These are phyloP conservation scores for Aspergillus mulundensis DNA, from an alignment of 495 filamentous ascomycete species.

Conservation along the genomic window DNA sequence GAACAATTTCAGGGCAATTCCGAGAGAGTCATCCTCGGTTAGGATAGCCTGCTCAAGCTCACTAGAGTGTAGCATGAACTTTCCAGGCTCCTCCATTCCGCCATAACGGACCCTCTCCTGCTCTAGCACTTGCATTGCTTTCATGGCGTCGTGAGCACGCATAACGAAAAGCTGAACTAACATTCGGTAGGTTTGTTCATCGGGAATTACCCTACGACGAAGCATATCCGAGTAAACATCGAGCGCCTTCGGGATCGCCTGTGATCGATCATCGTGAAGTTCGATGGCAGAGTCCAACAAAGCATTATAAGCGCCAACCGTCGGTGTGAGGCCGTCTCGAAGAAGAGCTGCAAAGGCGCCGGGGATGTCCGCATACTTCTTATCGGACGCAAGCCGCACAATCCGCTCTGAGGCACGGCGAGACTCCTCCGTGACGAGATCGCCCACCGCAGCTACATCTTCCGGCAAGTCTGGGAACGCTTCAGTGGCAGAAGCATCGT, in stretches of 20 bases:
- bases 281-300: slow-evolving; percentile 77
- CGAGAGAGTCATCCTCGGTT: slow-evolving; percentile 78
- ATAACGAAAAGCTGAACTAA: slow-evolving; percentile 76
- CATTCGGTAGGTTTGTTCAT: slow-evolving; percentile 80
- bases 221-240: slow-evolving; percentile 98
- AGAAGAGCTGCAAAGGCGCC: slow-evolving; percentile 86
- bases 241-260: slow-evolving; percentile 82
- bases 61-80: slow-evolving; percentile 85
- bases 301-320: slow-evolving; percentile 82
- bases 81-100: slow-evolving; percentile 78
- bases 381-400: slow-evolving; percentile 59
- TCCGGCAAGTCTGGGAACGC: slow-evolving; percentile 27
- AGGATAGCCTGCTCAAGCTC: slow-evolving; percentile 79
- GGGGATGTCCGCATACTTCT: slow-evolving; percentile 79
- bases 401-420: slow-evolving; percentile 71
- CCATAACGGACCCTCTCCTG: slow-evolving; percentile 74
- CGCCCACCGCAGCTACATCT: slow-evolving; percentile 29
- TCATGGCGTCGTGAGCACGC: slow-evolving; percentile 68
- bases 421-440: slow-evolving; percentile 47
- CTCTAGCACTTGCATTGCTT: slow-evolving; percentile 66
- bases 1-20: slow-evolving; percentile 80
- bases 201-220: slow-evolving; percentile 72
- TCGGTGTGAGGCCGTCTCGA: slow-evolving; percentile 69
- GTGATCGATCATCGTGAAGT: slow-evolving; percentile 62
- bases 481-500: slow-evolving; percentile 29